A percentile compares a stretch with the other conserved stretches of the same genome.
Conservation (phyloP, 2,329 filamentous ascomycete genomes). For the Aspergillus sp. region DNA sequence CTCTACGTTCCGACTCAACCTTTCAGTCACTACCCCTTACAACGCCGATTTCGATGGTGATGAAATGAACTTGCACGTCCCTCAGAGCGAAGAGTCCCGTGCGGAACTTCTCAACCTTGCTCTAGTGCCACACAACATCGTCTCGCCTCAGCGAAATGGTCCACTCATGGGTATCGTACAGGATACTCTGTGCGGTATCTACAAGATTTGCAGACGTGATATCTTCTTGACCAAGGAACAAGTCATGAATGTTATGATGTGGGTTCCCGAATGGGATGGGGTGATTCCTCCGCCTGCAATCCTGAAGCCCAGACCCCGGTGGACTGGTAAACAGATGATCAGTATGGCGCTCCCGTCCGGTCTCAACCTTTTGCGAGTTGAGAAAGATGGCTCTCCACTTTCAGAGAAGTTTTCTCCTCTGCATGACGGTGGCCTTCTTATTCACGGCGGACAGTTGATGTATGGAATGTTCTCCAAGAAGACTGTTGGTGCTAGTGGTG, state of each 20-base stretch:
- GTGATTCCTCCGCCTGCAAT: constrained; percentile 93
- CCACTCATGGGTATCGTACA: constrained; percentile 99
- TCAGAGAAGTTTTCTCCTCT: constrained; percentile 62
- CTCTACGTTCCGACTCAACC: constrained; percentile 95
- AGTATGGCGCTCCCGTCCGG: constrained; percentile 89
- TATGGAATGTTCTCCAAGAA: constrained; percentile 94
- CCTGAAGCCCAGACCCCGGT: constrained; percentile 85
- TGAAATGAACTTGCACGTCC: constrained; percentile 99
- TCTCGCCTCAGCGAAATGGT: constrained; percentile 94
- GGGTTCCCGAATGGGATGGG: constrained; percentile 98
- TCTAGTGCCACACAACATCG: constrained; percentile 97
- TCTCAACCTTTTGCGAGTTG: constrained; percentile 73
- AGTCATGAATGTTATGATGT: constrained; percentile 96
- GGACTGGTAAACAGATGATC: constrained; percentile 98
- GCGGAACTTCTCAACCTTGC: constrained; percentile 93
- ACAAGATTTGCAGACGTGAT: constrained; percentile 94
- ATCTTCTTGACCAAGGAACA: constrained; percentile 87
- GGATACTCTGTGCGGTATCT: constrained; percentile 92
- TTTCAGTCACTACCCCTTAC: constrained; percentile 97
- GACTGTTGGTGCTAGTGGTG: constrained; percentile 84
- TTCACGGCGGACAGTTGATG: constrained; percentile 86
- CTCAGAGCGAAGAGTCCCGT: constrained; percentile 94
- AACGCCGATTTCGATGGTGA: constrained; percentile 99
- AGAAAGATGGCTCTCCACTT: constrained; percentile 63
- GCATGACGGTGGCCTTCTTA: constrained; percentile 77